Evolutionary conservation across 345 rosid species (phyloP).

Genomic region (Aethionema arabicum): DNA sequence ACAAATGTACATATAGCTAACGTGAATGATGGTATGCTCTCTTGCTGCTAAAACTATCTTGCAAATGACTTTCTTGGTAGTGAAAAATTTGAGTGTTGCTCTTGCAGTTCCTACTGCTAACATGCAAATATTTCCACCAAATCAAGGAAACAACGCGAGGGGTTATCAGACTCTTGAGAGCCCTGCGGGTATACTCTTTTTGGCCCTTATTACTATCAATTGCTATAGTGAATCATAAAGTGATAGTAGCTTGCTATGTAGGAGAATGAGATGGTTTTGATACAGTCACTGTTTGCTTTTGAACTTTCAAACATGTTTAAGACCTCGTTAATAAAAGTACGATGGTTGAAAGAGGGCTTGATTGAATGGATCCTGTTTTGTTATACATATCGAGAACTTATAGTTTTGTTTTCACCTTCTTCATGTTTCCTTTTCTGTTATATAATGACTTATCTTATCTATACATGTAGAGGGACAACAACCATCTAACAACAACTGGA

Average conservation of each 20-base stretch:
- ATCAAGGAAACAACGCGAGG: slow-evolving; percentile 46
- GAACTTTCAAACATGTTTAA: not conserved
- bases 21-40: slow-evolving; percentile 48
- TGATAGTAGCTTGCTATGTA: not conserved
- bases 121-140: slow-evolving; percentile 72
- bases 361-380: not conserved
- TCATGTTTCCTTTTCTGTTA: not conserved
- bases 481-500: slow-evolving; percentile 76
- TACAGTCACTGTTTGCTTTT: no score
- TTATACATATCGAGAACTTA: slow-evolving; percentile 7
- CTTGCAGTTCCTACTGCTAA: slow-evolving; percentile 65
- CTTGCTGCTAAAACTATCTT: slow-evolving; percentile 2
- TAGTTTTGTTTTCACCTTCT: slow-evolving; percentile 3
- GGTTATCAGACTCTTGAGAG: slow-evolving; percentile 74
- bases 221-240: not conserved
- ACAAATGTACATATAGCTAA: slow-evolving; percentile 32
- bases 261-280: not conserved
- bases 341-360: not conserved
- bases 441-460: slow-evolving; percentile 4
- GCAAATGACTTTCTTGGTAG: not conserved
- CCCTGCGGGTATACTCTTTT: slow-evolving; percentile 53
- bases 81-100: slow-evolving; percentile 22
- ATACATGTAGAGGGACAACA: slow-evolving; percentile 66
- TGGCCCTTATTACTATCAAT: not conserved
- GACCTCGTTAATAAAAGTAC: not conserved